A percentile compares a stretch with the other conserved stretches of the same genome.
Evolutionary conservation across 768 basidiomycete species (phyloP).

Genomic region (Serendipita sp.): DNA sequence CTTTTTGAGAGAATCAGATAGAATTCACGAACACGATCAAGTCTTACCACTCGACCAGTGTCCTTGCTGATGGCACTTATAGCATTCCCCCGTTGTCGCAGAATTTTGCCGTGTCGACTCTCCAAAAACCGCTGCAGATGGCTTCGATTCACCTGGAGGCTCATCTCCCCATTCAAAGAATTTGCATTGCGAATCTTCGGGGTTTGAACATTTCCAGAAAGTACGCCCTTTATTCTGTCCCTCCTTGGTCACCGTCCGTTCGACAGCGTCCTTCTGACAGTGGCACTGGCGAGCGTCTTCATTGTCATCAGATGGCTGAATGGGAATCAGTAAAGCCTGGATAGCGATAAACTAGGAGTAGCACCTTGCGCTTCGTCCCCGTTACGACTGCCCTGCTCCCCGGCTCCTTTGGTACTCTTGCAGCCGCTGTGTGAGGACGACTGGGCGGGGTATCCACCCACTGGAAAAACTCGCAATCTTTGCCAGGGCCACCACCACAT

Average conservation of each 20-base stretch:
- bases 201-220: conserved; percentile 67
- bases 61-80: conserved; percentile 21
- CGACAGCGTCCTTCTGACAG: conserved; percentile 41
- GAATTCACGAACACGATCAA: background rate
- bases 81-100: conserved; percentile 27
- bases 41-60: conserved; percentile 13
- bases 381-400: too few relatives aligned
- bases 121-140: background rate
- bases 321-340: conserved; percentile 29
- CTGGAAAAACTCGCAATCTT: conserved; percentile 35
- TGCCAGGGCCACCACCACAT: conserved; percentile 27
- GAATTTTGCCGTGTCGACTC: background rate
- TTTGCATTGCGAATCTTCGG: conserved; percentile 36
- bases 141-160: conserved; percentile 11
- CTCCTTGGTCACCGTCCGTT: conserved; percentile 42
- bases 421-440: background rate
- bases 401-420: background rate
- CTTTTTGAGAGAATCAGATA: conserved; percentile 19
- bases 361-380: conserved; percentile 11
- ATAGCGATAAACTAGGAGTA: conserved; percentile 8
- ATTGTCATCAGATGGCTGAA: conserved; percentile 34
- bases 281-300: conserved; percentile 26
- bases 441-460: conserved; percentile 26
- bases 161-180: conserved; percentile 50
- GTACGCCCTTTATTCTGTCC: conserved; percentile 55